Base-by-base conservation (phyloP, 2,329 filamentous ascomycete species). In the Paecilomyces niveus region DNA sequence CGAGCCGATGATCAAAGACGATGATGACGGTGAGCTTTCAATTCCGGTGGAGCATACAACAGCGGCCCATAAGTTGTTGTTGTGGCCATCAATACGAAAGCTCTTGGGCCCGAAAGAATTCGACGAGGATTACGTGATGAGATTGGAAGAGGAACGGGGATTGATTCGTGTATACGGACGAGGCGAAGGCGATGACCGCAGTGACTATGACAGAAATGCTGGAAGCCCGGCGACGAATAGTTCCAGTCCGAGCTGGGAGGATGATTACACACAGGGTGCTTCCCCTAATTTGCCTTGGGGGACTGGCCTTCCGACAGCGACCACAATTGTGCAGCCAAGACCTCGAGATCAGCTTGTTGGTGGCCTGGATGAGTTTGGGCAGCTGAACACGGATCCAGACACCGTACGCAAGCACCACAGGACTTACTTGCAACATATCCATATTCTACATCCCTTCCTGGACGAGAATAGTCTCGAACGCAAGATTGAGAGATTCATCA, bases 11-110 rank as follows among this genome's bases (percentile, higher is more conserved):
- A 52, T 52, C 50, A 52, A 52, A 21, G 50, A 52, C 15, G 50
- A 52, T 24, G 50, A 52, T 21, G 50, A 52, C 15, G 50, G 50
- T 3, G 50, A 52, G 26, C 50, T 52, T 52, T 52, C 88, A 1
- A 89, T 96, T 58, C 89, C 91, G 0, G 84, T 87, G 29, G 90
- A 96, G 64, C 93, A 97, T 68, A 95, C 90, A 0, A 97, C 92
- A 0, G 85, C 91, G n/a, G 92, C 92, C 1, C 90, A 94, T 55
- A 84, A 92, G 62, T 78, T 97, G 18, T 77, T 97, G 29, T 80
- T 83, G 53, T 92, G 89, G 86, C 83, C 83, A 0, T 82, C 86
- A 0, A 90, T 94, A 57, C 75, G 80, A 69, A 76, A 81, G 61
- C 70, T 97, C 68, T 85, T 90, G 33, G 57, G 73, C 58, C 64